Percentiles rank a stretch among this genome's conserved stretches.
These are phyloP conservation scores for Pseudogymnoascus sp. DNA, from an alignment of 2,329 filamentous ascomycete genomes.

Conservation along the genomic window DNA sequence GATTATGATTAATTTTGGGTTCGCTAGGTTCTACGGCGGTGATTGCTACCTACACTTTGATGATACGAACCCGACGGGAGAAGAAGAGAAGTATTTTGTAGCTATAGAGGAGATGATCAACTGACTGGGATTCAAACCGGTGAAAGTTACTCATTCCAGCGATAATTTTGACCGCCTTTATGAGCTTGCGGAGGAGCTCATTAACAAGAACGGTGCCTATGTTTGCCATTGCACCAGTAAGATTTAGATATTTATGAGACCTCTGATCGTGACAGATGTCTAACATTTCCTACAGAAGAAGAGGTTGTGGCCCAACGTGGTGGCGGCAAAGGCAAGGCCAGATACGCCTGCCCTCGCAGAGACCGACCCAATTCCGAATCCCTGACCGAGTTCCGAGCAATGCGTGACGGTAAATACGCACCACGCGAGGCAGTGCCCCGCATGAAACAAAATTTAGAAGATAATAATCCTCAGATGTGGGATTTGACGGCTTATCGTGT, in stretches of 20 bases:
- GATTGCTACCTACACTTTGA: conserved; percentile 70
- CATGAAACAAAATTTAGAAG: conserved; percentile 84
- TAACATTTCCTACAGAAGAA: conserved; percentile 37
- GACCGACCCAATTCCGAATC: conserved; percentile 67
- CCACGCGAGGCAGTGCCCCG: conserved; percentile 74
- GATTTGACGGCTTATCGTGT: conserved; percentile 88
- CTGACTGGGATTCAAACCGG: conserved; percentile 80
- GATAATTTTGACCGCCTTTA: conserved; percentile 84
- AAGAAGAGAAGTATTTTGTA: conserved; percentile 80
- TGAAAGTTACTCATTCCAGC: conserved; percentile 73
- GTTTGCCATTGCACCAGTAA: conserved; percentile 69
- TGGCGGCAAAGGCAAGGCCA: conserved; percentile 58
- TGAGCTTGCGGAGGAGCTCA: conserved; percentile 78
- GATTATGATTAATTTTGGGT: conserved; percentile 93
- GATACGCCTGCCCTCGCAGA: conserved; percentile 75
- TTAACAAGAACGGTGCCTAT: conserved; percentile 62
- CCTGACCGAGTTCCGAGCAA: conserved; percentile 73
- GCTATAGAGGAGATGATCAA: conserved; percentile 78
- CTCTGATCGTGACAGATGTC: not conserved
- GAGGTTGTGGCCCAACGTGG: conserved; percentile 84
- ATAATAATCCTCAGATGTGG: conserved; percentile 92
- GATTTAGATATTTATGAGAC: not conserved
- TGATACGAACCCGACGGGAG: conserved; percentile 90
- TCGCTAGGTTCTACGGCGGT: conserved; percentile 66
- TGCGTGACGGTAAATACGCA: conserved; percentile 90